These are phyloP conservation scores for Syzygium oleosum DNA, from an alignment of 345 rosid genomes.

Conservation along the genomic window DNA sequence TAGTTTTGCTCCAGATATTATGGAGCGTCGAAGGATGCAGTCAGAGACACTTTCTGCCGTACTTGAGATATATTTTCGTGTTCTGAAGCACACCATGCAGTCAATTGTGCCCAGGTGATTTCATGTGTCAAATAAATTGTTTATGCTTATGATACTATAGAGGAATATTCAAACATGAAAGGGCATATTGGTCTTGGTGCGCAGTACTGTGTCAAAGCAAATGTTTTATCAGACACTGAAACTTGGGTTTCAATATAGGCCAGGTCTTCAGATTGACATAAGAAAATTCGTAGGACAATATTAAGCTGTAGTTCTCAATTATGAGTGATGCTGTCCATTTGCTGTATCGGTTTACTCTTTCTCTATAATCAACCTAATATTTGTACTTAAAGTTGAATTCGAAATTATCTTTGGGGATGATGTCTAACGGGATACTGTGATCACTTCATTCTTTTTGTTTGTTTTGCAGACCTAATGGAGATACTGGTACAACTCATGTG, in stretches of 20 bases:
- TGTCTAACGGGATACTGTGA: neutral
- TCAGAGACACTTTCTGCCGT: slow-evolving; percentile 74
- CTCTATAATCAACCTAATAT: neutral
- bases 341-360: neutral
- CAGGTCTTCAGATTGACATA: neutral
- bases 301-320: neutral
- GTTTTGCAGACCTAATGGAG: slow-evolving; percentile 16
- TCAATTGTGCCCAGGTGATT: slow-evolving; percentile 43
- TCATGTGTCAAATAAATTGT: neutral
- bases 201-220: neutral
- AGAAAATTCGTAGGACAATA: neutral
- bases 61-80: slow-evolving; percentile 85
- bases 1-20: slow-evolving; percentile 47
- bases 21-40: slow-evolving; percentile 65
- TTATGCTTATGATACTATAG: neutral
- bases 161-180: neutral
- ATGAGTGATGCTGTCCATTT: neutral
- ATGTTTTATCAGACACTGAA: neutral
- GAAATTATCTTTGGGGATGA: neutral
- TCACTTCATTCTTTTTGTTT: neutral
- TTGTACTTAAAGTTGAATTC: neutral
- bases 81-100: slow-evolving; percentile 65
- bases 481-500: slow-evolving; percentile 19
- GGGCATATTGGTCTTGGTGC: neutral
- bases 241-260: neutral